Evolutionary conservation across 1,284 basidiomycete genomes (phyloP), one percentile per base, ranked within the genome.

Genomic region (Microbotryum scabiosae): DNA sequence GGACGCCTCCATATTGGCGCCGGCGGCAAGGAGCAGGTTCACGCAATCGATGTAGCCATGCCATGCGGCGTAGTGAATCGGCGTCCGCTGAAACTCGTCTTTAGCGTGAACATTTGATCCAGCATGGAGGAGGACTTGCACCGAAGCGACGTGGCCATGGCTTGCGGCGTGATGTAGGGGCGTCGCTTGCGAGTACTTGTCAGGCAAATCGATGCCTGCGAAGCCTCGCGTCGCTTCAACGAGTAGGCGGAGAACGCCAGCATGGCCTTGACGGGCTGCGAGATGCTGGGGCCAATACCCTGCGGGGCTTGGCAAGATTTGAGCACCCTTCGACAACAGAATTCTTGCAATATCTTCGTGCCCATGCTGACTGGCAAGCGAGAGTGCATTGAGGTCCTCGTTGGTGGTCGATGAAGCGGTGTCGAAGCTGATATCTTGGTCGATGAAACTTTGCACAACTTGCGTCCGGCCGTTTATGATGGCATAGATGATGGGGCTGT

Each of bases 131-230:
- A 98, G 79, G 41, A 89, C 81, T 51, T 79, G 78, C 54, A 97
- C 82, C 73, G 89, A 96, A 12, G 80, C 80, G 28, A 82, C 77
- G 70, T 87, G 88, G 1, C 96, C 94, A 66, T 90, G 86, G 36
- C 91, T 85, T 1, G 93, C 88, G 5, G 96, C 92, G 74, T 98
- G 94, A 74, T 96, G 93, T 54, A 97, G 80, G 23, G 96, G 94
- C 8, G 94, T 98, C 92, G 96, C 97, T 74, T 94, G 88, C 72
- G 96, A 90, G 76, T 93, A 92, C 75, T 96, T 98, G 79, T 99
- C 94, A 5, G 86, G 84, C 26, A 84, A 81, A 74, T 98, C 90
- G 83, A 89, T 90, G 9, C 61, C 75, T 70, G 7, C 71, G 61
- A 48, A 75, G 8, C 57, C 76, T 23, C 76, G 75, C 49, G 75